Evolutionary conservation across 2,329 filamentous ascomycete genomes (phyloP), one percentile per base, ranked within the genome.

Genomic region (Catunica adiposa): DNA sequence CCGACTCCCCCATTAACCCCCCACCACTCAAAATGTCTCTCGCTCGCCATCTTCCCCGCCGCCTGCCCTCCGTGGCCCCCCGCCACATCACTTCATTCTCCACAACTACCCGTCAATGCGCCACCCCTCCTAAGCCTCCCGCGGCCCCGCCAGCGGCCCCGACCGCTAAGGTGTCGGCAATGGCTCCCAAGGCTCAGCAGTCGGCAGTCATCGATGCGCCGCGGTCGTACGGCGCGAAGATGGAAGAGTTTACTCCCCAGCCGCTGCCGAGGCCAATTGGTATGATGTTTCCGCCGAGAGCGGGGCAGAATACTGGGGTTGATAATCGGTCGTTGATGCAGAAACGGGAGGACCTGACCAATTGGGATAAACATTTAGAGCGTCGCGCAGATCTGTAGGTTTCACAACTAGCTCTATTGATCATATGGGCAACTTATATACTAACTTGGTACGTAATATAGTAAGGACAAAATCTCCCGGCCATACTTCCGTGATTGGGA

Each of bases 401-500:
- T 15, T 7, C 29, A 17, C 1, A 26, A 9, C 5, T 11, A 3
- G 2, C 8, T 8, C 9, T 22, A 20, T 8, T 7, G 29, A 15
- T 15, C 8, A 2, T 23, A 14, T 26, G 51, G 25, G n/a, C n/a
- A 11, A 47, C 9, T 23, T 29, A 3, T 9, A 8, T 55, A 52
- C 51, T 53, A 29, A 58, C 31, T n/a, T 22, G 22, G 22, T 11
- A 44, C 11, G 20, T 14, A 17, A 14, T 15, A 38, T 44, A 87
- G 83, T 55, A 86, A 86, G 47, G 76, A 79, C 61, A 81, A 88
- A 66, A 83, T 94, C 64, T 74, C 83, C 20, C 86, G 86, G 58
- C 89, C 90, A 1, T 98, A 98, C 70, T 98, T 95, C 72, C 85
- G 89, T 67, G 90, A 98, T 74, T 96, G 89, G 85, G 80, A 79